phyloP scores from a whole-genome alignment of 2,329 filamentous ascomycete genomes.

The Mycosphaerella sp. region DNA sequence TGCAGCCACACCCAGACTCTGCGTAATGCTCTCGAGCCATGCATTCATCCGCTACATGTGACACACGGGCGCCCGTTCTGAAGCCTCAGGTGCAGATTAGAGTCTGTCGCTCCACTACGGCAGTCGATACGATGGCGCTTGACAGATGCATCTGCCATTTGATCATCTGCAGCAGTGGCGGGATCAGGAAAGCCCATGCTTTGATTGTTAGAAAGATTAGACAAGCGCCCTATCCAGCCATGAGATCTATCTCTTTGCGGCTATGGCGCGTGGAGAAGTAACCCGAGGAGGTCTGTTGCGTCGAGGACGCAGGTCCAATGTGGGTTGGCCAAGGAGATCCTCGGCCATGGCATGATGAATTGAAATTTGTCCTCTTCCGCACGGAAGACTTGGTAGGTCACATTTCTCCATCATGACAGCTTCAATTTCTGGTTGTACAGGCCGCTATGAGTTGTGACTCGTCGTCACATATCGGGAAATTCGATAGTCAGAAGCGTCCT shows the following conservation, averaged over 20 bases:
- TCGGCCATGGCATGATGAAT: slow-evolving; percentile 18
- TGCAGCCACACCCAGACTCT: slow-evolving; percentile 32
- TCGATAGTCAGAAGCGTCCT: not conserved
- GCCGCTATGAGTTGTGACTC: slow-evolving; percentile 9
- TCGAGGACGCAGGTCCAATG: slow-evolving; percentile 14
- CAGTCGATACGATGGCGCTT: slow-evolving; percentile 10
- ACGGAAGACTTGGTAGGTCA: slow-evolving; percentile 14
- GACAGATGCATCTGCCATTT: slow-evolving; percentile 18
- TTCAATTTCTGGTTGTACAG: slow-evolving; percentile 12
- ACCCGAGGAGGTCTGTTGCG: slow-evolving; percentile 22
- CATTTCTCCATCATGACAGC: slow-evolving; percentile 11
- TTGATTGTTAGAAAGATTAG: slow-evolving; percentile 10
- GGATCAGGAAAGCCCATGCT: slow-evolving; percentile 19
- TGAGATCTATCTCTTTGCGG: slow-evolving; percentile 19
- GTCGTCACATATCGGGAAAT: not conserved
- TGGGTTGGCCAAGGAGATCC: slow-evolving; percentile 24
- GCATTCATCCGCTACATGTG: slow-evolving; percentile 20
- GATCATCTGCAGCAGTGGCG: slow-evolving; percentile 23
- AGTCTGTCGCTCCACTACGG: slow-evolving; percentile 14
- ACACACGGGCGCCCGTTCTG: slow-evolving; percentile 10
- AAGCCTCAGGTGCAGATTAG: slow-evolving; percentile 11
- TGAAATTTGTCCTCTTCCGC: slow-evolving; percentile 9
- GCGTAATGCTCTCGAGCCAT: slow-evolving; percentile 19
- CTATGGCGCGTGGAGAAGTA: slow-evolving; percentile 20
- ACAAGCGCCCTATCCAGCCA: slow-evolving; percentile 10